Percentiles rank a stretch among this genome's conserved stretches.
Conservation (phyloP, 1,284 basidiomycete species). For the Tetrapyrgos nigripes region DNA sequence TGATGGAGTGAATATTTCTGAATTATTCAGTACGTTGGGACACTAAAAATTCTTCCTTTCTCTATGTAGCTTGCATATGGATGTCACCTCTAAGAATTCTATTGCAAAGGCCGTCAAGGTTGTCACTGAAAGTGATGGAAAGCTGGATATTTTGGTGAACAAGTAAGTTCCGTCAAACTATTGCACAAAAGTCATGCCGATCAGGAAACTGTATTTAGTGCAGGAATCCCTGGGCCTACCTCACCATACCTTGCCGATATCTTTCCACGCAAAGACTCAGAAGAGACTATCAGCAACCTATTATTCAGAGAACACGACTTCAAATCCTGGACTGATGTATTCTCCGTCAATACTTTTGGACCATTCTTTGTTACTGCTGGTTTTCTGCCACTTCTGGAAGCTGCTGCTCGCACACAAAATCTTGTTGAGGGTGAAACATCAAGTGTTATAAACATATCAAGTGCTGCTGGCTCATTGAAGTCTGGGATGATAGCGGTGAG, state of each 20-base stretch:
- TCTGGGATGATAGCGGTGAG: constrained; percentile 22
- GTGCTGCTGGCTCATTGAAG: constrained; percentile 10
- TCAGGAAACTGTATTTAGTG: neutral
- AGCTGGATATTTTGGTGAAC: constrained; percentile 22
- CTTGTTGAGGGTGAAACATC: neutral
- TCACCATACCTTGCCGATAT: neutral
- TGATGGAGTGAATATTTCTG: neutral
- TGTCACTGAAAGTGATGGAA: constrained; percentile 6
- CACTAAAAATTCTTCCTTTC: no score
- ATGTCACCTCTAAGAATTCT: constrained; percentile 17
- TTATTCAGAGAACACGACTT: neutral
- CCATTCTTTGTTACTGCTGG: neutral
- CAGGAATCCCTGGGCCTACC: constrained; percentile 3
- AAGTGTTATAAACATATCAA: neutral
- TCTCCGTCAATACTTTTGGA: neutral
- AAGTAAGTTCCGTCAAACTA: constrained; percentile 14
- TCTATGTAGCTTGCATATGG: constrained; percentile 11
- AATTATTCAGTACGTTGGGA: no score
- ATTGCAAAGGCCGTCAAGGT: constrained; percentile 12
- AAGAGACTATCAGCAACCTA: neutral
- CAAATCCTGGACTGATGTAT: neutral
- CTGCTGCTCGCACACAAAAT: neutral
- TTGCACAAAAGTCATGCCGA: neutral
- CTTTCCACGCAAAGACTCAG: neutral
- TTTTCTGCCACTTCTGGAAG: neutral